Evolutionary conservation across 495 filamentous ascomycete genomes (phyloP), one percentile per base, ranked within the genome.

Genomic region (Evansstolkia leycettana): DNA sequence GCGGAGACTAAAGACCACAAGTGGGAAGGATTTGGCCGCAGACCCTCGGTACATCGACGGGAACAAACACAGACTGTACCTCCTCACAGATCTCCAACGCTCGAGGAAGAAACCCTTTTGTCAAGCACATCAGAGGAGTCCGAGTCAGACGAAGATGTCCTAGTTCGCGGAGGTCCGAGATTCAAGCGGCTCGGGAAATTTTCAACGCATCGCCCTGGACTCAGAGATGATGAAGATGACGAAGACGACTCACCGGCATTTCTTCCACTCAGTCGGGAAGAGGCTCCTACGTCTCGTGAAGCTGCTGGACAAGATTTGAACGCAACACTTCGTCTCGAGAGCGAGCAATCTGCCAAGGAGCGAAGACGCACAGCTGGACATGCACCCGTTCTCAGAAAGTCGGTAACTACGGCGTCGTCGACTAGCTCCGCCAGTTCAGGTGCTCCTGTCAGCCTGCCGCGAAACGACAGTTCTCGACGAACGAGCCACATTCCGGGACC

Each of bases 191-290:
- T 64, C 30, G 61, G 60, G 5, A 56, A 57, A 36, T 58, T 56
- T 27, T 67, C 63, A 1, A 57, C 44, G 1, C 58, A 64, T 23
- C 51, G 47, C 10, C 44, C 51, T 0, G 47, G 58, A 7, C 33
- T 62, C 1, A 43, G 52, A 7, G 61, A 62, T 33, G 57, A 62
- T 8, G 57, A 66, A 5, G 57, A 65, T 23, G 64, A 69, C 7
- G 70, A 73, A 10, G 57, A 57, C 26, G 70, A 74, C 19, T 54
- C 64, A 0, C 82, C 82, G 1, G 77, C 82, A 0, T 93, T 89
- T 47, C 67, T 90, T 2, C 85, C 87, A 1, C 74, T 84, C 43
- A 48, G 38, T 25, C 58, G 42, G 20, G 55, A 49, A 13, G 45
- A 32, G 20, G 57, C 36, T 20, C 42, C 40, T 15, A 41, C 52